phyloP scores from a whole-genome alignment of 495 filamentous ascomycete genomes.

The Friedmanniomyces simplex region DNA sequence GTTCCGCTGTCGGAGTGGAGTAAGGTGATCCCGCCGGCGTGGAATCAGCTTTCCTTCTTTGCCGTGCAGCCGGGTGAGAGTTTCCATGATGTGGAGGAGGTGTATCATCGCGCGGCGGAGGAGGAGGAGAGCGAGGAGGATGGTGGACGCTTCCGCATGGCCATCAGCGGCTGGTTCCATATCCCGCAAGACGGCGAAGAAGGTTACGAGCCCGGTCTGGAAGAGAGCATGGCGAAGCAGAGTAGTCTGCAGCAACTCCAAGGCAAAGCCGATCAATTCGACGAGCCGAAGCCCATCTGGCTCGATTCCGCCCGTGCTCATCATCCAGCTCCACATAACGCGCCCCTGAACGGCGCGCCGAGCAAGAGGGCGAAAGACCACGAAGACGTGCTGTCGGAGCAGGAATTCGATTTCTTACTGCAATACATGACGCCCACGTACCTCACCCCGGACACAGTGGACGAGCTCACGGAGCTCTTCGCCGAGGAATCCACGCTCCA shows the following conservation, averaged over 20 bases:
- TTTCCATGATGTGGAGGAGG: conserved; percentile 98
- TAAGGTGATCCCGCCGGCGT: conserved; percentile 67
- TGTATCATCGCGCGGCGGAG: conserved; percentile 64
- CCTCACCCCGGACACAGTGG: conserved; percentile 86
- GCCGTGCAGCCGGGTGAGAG: conserved; percentile 94
- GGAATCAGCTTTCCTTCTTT: conserved; percentile 97
- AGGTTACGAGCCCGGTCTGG: conserved; percentile 81
- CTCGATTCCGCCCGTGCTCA: conserved; percentile 28
- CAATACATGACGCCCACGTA: conserved; percentile 83
- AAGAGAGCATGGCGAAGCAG: conserved; percentile 74
- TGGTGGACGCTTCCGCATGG: conserved; percentile 75
- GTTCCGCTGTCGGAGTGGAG: conserved; percentile 61
- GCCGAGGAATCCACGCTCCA: conserved; percentile 70
- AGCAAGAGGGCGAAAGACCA: conserved; percentile 34
- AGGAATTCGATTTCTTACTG: conserved; percentile 75
- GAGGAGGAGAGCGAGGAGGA: conserved; percentile 51
- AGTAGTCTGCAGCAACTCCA: conserved; percentile 87
- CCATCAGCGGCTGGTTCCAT: conserved; percentile 99
- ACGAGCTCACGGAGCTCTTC: conserved; percentile 69
- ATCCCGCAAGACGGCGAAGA: conserved; percentile 93
- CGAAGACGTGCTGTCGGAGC: conserved; percentile 52
- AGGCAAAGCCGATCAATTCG: conserved; percentile 78
- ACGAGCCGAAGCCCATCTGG: conserved; percentile 60
- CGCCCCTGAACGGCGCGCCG: conserved; percentile 13
- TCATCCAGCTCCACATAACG: not conserved